Base-by-base conservation (phyloP, 352 stramenopile species). In the Thalassiosira gravida region DNA sequence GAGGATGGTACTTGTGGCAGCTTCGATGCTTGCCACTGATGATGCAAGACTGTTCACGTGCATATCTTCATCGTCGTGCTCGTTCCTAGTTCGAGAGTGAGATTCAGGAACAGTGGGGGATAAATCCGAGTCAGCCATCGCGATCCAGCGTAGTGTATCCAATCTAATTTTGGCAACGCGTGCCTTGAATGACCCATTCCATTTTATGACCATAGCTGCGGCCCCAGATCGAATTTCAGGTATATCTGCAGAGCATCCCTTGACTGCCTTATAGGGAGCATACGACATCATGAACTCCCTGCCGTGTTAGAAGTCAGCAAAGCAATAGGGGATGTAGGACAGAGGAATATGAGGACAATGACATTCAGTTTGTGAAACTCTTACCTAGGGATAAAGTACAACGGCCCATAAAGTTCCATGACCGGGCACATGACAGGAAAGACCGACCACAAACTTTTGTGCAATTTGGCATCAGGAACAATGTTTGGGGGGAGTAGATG, bases 381-480 rank as follows among this genome's bases (percentile, higher is more conserved):
- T 18, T 13, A 64, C 37, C 57, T 59, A 25, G 82, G 82, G 2
- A 80, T 66, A 42, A 89, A 89, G 25, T 37, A 30, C 22, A 82
- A 37, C 0, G 79, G 68, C n/a, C 77, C 82, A 46, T 67, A 77
- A 1, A 87, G 58, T 44, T 72, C 66, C 35, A 89, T 72, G 27
- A 89, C 63, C 0, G 77, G 82, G 20, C 68, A 85, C 63, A 78
- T 78, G 2, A 59, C 53, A 32, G 82, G 77, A 27, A 85, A 83
- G 7, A 91, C 89, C 42, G 95, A 92, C 95, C 95, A 98, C n/a
- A 98, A 63, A 1, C 88, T 86, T 58, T 95, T 96, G 88, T 97
- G 96, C 5, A 98, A 78, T 11, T 91, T 94, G 13, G 90, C 89
- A 74, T 98, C 96, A 0, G 94, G 94, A 3, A 94, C 75, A 2